These are phyloP conservation scores for Rhynchospora tenuis DNA, from an alignment of 176 grass and related monocot genomes.

Conservation along the genomic window DNA sequence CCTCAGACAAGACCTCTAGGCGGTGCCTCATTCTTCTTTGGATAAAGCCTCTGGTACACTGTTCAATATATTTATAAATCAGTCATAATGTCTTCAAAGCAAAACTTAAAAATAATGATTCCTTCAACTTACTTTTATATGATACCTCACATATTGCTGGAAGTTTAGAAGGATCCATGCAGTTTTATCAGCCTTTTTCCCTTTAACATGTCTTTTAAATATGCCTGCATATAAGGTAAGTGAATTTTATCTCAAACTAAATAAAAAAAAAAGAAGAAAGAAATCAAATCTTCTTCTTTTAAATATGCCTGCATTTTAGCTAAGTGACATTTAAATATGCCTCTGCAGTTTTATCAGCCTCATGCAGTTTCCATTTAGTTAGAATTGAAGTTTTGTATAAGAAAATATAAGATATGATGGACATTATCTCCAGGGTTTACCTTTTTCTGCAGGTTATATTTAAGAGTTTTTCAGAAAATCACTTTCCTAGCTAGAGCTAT, in stretches of 20 bases:
- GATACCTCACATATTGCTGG: constrained; percentile 65
- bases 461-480: neutral
- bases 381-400: neutral
- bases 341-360: no score
- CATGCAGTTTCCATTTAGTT: no score
- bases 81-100: neutral
- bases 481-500: neutral
- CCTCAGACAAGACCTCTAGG: constrained; percentile 50
- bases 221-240: constrained; percentile 35
- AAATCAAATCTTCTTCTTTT: no score
- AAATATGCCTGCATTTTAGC: no score
- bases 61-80: constrained; percentile 5
- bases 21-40: constrained; percentile 70
- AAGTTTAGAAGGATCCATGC: constrained; percentile 83
- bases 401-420: neutral
- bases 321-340: no score
- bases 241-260: neutral
- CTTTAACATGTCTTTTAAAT: constrained; percentile 40
- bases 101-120: neutral
- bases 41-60: constrained; percentile 71
- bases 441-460: neutral
- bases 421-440: neutral
- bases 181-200: constrained; percentile 46
- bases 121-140: constrained; percentile 53
- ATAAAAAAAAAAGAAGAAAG: no score